Evolutionary conservation across 1,284 basidiomycete species (phyloP), one percentile per base, ranked within the genome.

Genomic region (Moesziomyces antarcticus): DNA sequence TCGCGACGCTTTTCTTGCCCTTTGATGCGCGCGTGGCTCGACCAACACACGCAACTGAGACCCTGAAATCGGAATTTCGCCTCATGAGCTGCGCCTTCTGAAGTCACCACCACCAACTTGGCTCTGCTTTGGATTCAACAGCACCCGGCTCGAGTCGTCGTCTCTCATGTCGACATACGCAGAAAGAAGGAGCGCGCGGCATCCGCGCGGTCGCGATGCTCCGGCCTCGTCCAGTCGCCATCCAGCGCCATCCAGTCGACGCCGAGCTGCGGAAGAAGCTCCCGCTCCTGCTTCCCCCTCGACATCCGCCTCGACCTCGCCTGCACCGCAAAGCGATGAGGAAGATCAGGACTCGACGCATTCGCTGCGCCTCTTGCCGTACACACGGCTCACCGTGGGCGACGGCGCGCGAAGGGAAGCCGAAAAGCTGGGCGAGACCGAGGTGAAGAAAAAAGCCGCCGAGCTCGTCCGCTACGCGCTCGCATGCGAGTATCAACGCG

Each of bases 391-490:
- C n/a, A 53, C 56, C 30, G 53, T 67, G n/a, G 50, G 48, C 1
- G 66, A 72, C 3, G 30, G 25, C 1, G 69, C 57, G 13, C 48
- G 54, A 14, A 67, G 52, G 48, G 45, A 60, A 10, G 64, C 64
- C 5, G 59, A 77, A 10, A 43, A 58, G 16, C 40, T 73, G 6
- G 67, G 69, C 27, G 47, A 72, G 3, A 57, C 49, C 8, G 77
- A 73, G 16, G 46, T 79, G 35, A 37, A 73, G 4, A 63, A 73
- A 40, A 78, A 74, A 37, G 65, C 65, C 0, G 62, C 68, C 27
- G 78, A 81, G 21, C 66, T 81, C 6, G 76, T 63, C 35, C 59
- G 79, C 13, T 56, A 73, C 30, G 74, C 78, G 8, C 58, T 81
- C 9, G 74, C 75, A 25, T 68, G 56, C 56, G 79, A 81, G 33